Evolutionary conservation across 2,329 filamentous ascomycete species (phyloP), one percentile per base, ranked within the genome.

Genomic region (Ceratocystis cacaofunesta): DNA sequence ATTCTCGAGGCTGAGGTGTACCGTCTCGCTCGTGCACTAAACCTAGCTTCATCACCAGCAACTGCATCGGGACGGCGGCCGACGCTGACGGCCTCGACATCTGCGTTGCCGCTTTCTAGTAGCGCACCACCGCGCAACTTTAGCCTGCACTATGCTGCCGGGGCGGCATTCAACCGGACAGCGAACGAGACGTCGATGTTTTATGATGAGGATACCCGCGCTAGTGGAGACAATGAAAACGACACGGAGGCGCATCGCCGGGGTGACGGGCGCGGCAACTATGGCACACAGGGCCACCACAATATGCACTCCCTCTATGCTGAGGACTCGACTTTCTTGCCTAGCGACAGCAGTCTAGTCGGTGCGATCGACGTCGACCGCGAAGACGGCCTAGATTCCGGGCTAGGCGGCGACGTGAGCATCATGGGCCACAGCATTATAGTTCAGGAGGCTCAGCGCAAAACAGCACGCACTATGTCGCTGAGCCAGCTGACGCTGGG

Each of bases 381-480:
- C 25, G 28, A 58, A 30, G 28, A 36, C 15, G 43, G 61, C 6
- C 44, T 62, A 22, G 55, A 36, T 36, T 58, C 55, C 28, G 25
- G 55, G 28, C 55, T 58, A 8, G 55, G 30, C 17, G 30, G 55
- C 28, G 30, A 36, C 15, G 55, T 28, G 8, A 36, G 15, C 55
- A n/a, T 28, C 28, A 30, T 58, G 30, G 55, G 55, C 12, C 55
- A 32, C 28, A 30, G 55, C 7, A 58, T 58, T 8, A 15, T 30
- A 17, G 52, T 3, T 6, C 55, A 58, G 15, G 55, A 58, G 3
- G 25, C 72, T 58, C 73, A 75, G 62, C 80, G 81, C 68, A 82
- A 77, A 71, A 83, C 85, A 1, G 83, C 82, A 25, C 81, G 82
- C 69, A 86, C 84, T 55, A 78, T 90, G 70, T 88, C 82, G 32